Evolutionary conservation across 169 alveolate species (phyloP).

Genomic region (Plasmodium vivax): DNA sequence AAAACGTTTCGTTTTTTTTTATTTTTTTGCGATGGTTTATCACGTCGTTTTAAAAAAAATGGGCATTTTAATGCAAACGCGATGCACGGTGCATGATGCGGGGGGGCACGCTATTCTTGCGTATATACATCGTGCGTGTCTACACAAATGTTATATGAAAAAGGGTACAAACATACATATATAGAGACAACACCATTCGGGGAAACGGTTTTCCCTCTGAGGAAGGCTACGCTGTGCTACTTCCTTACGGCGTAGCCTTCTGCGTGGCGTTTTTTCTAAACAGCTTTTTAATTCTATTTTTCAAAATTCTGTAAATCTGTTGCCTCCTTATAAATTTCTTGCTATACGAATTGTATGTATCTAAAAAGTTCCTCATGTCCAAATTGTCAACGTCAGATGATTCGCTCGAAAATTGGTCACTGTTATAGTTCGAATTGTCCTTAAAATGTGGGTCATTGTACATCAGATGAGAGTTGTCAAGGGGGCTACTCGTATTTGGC

Average conservation of each 20-base stretch:
- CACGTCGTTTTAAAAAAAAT: neutral
- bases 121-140: neutral
- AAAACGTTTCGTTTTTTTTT: neutral
- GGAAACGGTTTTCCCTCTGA: neutral
- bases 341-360: conserved; percentile 37
- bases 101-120: neutral
- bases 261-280: neutral
- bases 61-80: neutral
- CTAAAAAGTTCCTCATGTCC: conserved; percentile 38
- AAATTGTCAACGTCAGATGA: conserved; percentile 60
- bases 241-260: neutral
- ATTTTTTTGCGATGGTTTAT: neutral
- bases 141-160: neutral
- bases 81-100: neutral
- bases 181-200: neutral
- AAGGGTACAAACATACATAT: neutral
- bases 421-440: neutral
- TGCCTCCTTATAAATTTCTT: conserved; percentile 11
- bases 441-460: neutral
- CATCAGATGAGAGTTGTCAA: neutral
- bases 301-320: neutral
- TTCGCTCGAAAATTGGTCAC: conserved; percentile 20
- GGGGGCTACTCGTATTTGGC: neutral
- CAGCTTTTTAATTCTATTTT: neutral
- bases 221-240: neutral